A percentile compares a stretch with the other conserved stretches of the same genome.
phyloP scores from a whole-genome alignment of 805 yeast genomes.

The Clavispora santaluciae region DNA sequence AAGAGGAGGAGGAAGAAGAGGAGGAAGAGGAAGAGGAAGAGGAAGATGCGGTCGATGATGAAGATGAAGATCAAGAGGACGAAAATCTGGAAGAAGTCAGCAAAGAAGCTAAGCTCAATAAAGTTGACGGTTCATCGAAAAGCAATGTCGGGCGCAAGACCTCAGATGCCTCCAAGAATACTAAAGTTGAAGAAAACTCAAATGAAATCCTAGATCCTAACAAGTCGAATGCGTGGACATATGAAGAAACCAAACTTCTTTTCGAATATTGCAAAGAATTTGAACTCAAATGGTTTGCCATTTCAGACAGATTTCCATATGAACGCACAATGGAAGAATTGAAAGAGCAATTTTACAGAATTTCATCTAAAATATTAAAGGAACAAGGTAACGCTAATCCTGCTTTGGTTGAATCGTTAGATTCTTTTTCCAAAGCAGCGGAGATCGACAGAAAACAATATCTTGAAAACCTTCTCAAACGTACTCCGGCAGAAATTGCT shows the following conservation, averaged over 20 bases:
- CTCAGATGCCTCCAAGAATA: neutral
- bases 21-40: conserved; percentile 4
- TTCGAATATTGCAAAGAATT: conserved; percentile 61
- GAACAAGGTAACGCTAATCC: conserved; percentile 40
- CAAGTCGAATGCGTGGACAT: conserved; percentile 53
- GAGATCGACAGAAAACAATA: conserved; percentile 81
- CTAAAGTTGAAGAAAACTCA: conserved; percentile 30
- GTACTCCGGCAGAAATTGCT: conserved; percentile 96
- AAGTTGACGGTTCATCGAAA: too few relatives aligned
- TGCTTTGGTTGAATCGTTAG: conserved; percentile 54
- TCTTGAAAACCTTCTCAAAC: conserved; percentile 63
- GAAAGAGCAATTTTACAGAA: conserved; percentile 73
- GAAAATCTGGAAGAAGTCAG: conserved; percentile 23
- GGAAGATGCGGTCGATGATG: conserved; percentile 1
- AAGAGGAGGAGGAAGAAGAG: conserved; percentile 4
- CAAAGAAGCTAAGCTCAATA: conserved; percentile 16
- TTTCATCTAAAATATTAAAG: conserved; percentile 47
- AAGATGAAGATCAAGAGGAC: neutral
- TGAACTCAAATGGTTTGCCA: conserved; percentile 65
- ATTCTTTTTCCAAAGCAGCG: conserved; percentile 58
- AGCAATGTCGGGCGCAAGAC: conserved; percentile 1
- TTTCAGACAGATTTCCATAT: conserved; percentile 54
- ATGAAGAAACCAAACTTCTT: conserved; percentile 72
- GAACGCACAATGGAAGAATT: conserved; percentile 67
- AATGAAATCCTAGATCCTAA: conserved; percentile 20